Conservation (phyloP, 2,329 filamentous ascomycete species). For the Aureobasidium sp. region DNA sequence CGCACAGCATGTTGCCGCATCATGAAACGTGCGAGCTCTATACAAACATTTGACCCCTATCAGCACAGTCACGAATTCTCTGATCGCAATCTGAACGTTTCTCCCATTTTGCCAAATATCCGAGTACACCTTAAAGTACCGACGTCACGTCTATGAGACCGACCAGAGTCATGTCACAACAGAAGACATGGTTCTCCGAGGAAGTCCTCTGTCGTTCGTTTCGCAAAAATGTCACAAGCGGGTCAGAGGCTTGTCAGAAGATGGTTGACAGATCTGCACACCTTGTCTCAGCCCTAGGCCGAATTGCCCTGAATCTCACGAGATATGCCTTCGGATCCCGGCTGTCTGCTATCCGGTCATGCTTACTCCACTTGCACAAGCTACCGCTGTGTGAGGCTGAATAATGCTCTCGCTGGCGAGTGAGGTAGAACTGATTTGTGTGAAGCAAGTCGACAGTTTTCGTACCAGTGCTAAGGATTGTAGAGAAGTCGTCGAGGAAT, state of each 20-base stretch:
- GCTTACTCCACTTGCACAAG: not conserved
- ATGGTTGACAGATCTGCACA: not conserved
- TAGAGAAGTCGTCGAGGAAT: not conserved
- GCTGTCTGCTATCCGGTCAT: not conserved
- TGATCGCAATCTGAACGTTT: too few relatives aligned
- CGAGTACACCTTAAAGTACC: too few relatives aligned
- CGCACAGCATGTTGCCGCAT: too few relatives aligned
- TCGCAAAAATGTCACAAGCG: not conserved
- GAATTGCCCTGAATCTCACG: not conserved
- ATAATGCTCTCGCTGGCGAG: too few relatives aligned
- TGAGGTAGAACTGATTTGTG: not conserved
- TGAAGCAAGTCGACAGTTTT: not conserved
- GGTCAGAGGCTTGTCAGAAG: slow-evolving; percentile 1
- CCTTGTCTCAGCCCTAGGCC: not conserved
- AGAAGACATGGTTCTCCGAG: not conserved
- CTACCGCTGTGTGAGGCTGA: too few relatives aligned
- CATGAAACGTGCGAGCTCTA: too few relatives aligned
- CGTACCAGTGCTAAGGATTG: too few relatives aligned
- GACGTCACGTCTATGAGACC: too few relatives aligned
- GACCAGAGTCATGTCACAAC: too few relatives aligned
- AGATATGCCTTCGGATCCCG: not conserved
- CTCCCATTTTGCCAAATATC: too few relatives aligned
- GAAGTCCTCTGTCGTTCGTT: not conserved
- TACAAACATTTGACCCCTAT: too few relatives aligned
- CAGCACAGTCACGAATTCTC: too few relatives aligned